A percentile compares a stretch with the other conserved stretches of the same genome.
These are phyloP conservation scores for Aspergillus persii DNA, from an alignment of 2,329 filamentous ascomycete genomes.

Conservation along the genomic window DNA sequence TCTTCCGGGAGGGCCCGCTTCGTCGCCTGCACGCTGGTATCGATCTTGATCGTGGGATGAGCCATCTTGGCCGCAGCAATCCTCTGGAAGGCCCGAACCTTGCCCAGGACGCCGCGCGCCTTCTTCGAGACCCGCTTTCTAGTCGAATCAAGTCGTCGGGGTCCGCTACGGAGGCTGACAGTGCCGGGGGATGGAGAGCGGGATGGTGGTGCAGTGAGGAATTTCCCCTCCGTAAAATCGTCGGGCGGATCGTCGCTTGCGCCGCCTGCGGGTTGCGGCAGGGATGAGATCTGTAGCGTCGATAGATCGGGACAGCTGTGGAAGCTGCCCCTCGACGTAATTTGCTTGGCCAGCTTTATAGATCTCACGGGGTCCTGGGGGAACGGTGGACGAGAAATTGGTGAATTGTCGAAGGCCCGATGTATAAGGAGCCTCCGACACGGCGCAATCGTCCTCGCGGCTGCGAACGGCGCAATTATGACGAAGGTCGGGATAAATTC, in stretches of 20 bases:
- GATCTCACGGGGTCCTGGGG: constrained; percentile 20
- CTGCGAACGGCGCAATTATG: neutral
- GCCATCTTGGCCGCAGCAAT: constrained; percentile 43
- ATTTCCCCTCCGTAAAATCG: constrained; percentile 23
- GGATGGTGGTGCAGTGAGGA: constrained; percentile 29
- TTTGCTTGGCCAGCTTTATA: constrained; percentile 42
- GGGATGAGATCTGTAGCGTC: constrained; percentile 33
- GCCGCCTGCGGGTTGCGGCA: constrained; percentile 23
- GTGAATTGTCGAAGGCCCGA: neutral
- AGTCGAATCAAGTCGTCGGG: constrained; percentile 30
- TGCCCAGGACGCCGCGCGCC: constrained; percentile 41
- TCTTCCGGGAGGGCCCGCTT: constrained; percentile 40
- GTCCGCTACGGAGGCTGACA: constrained; percentile 28
- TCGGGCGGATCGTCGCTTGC: constrained; percentile 23
- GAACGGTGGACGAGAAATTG: neutral
- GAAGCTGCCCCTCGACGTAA: constrained; percentile 39
- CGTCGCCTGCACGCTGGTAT: constrained; percentile 36
- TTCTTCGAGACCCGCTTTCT: constrained; percentile 37
- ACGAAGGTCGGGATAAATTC: neutral
- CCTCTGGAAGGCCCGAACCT: constrained; percentile 40
- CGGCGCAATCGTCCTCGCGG: neutral
- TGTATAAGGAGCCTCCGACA: neutral
- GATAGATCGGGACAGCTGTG: constrained; percentile 45
- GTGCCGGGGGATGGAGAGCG: constrained; percentile 33
- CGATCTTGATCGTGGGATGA: constrained; percentile 40